These are phyloP conservation scores for Colletotrichum sp. DNA, from an alignment of 2,329 filamentous ascomycete species.

Conservation along the genomic window DNA sequence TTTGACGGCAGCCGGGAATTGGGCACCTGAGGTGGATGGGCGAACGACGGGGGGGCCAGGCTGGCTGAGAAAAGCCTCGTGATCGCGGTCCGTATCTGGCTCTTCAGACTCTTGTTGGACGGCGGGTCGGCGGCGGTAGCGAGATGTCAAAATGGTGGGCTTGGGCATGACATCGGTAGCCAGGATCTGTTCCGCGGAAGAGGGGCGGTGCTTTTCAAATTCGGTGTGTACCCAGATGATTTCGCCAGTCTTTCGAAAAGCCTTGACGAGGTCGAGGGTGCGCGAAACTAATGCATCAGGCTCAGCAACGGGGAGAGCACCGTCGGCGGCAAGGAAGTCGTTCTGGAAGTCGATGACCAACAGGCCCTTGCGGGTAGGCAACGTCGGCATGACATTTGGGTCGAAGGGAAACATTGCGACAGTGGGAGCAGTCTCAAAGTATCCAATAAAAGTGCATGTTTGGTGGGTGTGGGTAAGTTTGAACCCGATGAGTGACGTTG, in stretches of 20 bases:
- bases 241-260: slow-evolving; percentile 73
- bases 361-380: slow-evolving; percentile 71
- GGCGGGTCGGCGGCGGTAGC: slow-evolving; percentile 15
- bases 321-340: slow-evolving; percentile 77
- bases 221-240: slow-evolving; percentile 87
- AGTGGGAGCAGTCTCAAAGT: neutral
- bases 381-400: slow-evolving; percentile 56
- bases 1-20: slow-evolving; percentile 48
- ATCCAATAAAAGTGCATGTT: neutral
- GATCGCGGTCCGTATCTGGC: slow-evolving; percentile 25
- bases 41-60: slow-evolving; percentile 47
- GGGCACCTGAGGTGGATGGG: slow-evolving; percentile 47
- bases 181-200: slow-evolving; percentile 58
- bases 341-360: slow-evolving; percentile 89
- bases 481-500: neutral
- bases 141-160: slow-evolving; percentile 25
- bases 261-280: slow-evolving; percentile 68
- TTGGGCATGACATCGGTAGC: slow-evolving; percentile 35
- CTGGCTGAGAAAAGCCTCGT: slow-evolving; percentile 53
- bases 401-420: slow-evolving; percentile 62
- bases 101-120: slow-evolving; percentile 18
- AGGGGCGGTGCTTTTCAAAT: slow-evolving; percentile 67
- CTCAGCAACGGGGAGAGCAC: slow-evolving; percentile 69
- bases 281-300: slow-evolving; percentile 71
- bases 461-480: neutral